Percentiles rank a stretch among this genome's conserved stretches.
Evolutionary conservation across 805 yeast species (phyloP).

Genomic region (Lipomyces sp.): DNA sequence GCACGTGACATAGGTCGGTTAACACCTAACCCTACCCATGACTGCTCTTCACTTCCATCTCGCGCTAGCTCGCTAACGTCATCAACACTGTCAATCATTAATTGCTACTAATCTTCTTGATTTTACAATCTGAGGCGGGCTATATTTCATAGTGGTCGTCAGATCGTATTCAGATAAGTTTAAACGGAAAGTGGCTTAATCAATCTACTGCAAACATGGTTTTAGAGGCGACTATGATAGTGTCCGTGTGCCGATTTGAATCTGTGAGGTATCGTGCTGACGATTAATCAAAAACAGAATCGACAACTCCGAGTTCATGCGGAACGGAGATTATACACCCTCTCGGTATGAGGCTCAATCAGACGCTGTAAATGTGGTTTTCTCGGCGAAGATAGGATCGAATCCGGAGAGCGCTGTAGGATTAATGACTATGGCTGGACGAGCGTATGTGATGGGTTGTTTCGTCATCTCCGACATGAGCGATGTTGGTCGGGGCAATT

Average conservation of each 20-base stretch:
- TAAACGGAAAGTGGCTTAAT: too few species aligned
- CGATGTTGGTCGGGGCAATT: too few species aligned
- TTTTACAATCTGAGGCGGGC: neutral
- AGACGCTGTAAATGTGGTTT: constrained; percentile 84
- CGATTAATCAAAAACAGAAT: constrained; percentile 47
- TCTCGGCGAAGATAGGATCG: constrained; percentile 80
- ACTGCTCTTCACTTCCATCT: neutral
- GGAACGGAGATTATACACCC: constrained; percentile 92
- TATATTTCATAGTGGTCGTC: neutral
- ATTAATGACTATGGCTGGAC: constrained; percentile 83
- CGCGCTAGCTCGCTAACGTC: neutral
- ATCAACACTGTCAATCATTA: neutral
- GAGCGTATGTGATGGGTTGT: constrained; percentile 39
- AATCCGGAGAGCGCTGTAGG: constrained; percentile 97
- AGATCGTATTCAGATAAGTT: neutral
- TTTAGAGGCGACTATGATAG: constrained; percentile 93
- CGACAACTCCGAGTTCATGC: constrained; percentile 93
- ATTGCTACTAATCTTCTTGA: neutral
- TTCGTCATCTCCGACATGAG: neutral
- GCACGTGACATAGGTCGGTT: neutral
- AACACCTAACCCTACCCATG: neutral
- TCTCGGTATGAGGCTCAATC: constrained; percentile 90
- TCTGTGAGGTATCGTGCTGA: constrained; percentile 8
- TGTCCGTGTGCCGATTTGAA: constrained; percentile 46
- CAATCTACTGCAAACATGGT: constrained; percentile 47